Evolutionary conservation across 1,139 yeast species (phyloP), one percentile per base, ranked within the genome.

Genomic region (Yamadazyma oceani): DNA sequence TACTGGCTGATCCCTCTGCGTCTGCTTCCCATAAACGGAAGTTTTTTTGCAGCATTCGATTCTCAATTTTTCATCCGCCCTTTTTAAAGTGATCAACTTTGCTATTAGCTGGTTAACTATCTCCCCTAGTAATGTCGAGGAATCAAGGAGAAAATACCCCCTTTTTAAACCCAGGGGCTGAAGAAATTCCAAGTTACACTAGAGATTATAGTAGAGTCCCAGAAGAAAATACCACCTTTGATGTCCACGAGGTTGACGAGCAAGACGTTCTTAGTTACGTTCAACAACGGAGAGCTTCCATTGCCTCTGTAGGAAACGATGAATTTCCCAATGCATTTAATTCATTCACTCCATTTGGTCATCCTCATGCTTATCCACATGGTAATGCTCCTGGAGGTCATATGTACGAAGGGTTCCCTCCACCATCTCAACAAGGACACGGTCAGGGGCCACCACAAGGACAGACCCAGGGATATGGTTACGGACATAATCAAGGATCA

Each of bases 201-300:
- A 35, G 48, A 17, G 46, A 40, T 26, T 26, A 27, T n/a, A 26
- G 39, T 7, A 30, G 46, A 14, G 44, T 39, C 13, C 42, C 43
- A 3, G 38, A 42, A 7, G 37, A 31, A 14, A 39, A 34, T 8
- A 34, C 37, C 7, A 28, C 31, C 16, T 30, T 39, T 11, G 43
- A 34, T 17, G 26, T 38, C 16, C 45, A 39, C 29, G 53, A 49
- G 4, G 35, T 44, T 17, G 60, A 55, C 29, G 75, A 67, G 29
- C 51, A 53, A 27, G 76, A 70, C 22, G 55, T 69, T 36, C 56
- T 68, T 24, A 51, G 64, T 6, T 69, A 65, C 43, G 68, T 71
- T 36, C 69, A 64, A 48, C 63, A 59, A 37, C 48, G 75, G 38
- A 54, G 75, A 49, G 62, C 59, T 7, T 67, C 74, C 11, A 66